phyloP scores from a whole-genome alignment of 768 basidiomycete genomes.

The Boletales sp. region DNA sequence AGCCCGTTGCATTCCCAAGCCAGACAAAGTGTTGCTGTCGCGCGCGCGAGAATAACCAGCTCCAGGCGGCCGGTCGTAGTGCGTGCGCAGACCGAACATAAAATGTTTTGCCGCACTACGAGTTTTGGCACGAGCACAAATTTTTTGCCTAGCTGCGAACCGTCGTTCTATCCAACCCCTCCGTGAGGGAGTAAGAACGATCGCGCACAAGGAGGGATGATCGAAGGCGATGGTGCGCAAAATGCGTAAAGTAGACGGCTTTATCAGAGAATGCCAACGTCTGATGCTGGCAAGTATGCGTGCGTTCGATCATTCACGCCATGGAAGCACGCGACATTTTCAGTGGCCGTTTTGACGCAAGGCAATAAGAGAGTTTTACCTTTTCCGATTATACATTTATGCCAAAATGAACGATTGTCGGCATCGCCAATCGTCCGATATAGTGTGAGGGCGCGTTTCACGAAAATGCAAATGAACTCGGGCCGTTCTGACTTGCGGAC shows the following conservation, averaged over 20 bases:
- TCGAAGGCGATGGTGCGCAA: conserved; percentile 21
- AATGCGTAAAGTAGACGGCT: conserved; percentile 38
- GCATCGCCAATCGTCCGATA: conserved; percentile 13
- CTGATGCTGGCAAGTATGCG: conserved; percentile 15
- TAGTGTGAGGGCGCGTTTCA: conserved; percentile 25
- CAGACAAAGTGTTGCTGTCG: no score
- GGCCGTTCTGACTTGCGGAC: conserved; percentile 26
- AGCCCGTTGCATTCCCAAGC: no score
- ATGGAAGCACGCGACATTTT: conserved; percentile 9
- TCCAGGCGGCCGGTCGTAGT: no score
- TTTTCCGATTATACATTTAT: conserved; percentile 29
- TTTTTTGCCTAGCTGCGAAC: conserved; percentile 34
- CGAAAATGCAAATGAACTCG: conserved; percentile 34
- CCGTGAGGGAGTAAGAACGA: conserved; percentile 33
- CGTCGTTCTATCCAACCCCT: conserved; percentile 33
- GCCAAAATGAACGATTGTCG: conserved; percentile 28
- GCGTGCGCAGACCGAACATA: not conserved
- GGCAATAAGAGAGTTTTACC: conserved; percentile 27
- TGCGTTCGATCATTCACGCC: not conserved
- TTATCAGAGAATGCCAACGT: conserved; percentile 33
- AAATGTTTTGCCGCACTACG: conserved; percentile 1
- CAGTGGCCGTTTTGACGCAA: conserved; percentile 31
- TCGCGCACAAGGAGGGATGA: conserved; percentile 24
- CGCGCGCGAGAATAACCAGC: no score
- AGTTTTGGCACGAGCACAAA: conserved; percentile 31